Percentiles rank a stretch among this genome's conserved stretches.
Conservation (phyloP, 2,329 filamentous ascomycete species). For the Botrytis pseudocinerea region DNA sequence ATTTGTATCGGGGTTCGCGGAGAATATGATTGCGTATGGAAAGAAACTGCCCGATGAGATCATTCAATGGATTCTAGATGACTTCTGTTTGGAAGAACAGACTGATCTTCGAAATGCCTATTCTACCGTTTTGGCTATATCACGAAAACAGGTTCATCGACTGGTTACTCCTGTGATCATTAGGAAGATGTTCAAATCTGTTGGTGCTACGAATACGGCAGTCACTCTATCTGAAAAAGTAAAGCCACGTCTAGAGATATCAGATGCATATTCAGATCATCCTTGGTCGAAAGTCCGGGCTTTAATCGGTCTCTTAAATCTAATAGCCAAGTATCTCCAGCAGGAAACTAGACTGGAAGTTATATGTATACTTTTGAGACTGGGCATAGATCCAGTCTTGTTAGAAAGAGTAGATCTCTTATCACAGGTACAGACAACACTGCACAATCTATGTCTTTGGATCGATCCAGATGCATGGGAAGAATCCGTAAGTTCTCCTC, state of each 20-base stretch:
- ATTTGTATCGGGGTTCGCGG: slow-evolving; percentile 62
- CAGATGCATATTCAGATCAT: slow-evolving; percentile 32
- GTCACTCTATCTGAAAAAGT: slow-evolving; percentile 37
- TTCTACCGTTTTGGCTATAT: slow-evolving; percentile 51
- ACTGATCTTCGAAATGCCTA: slow-evolving; percentile 62
- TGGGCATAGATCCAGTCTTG: slow-evolving; percentile 56
- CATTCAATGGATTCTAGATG: slow-evolving; percentile 64
- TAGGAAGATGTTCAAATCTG: slow-evolving; percentile 54
- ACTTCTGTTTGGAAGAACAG: slow-evolving; percentile 57
- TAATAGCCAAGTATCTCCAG: slow-evolving; percentile 36
- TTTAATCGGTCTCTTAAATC: slow-evolving; percentile 32
- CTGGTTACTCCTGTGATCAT: slow-evolving; percentile 50
- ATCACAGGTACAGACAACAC: slow-evolving; percentile 45
- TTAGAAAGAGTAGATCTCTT: slow-evolving; percentile 47
- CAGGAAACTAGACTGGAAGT: slow-evolving; percentile 40
- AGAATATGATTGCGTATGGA: slow-evolving; percentile 51
- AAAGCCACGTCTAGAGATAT: slow-evolving; percentile 26
- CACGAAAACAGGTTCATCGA: slow-evolving; percentile 46
- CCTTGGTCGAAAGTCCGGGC: slow-evolving; percentile 37
- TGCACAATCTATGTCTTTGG: slow-evolving; percentile 48
- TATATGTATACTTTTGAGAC: slow-evolving; percentile 52
- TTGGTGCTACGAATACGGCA: slow-evolving; percentile 58
- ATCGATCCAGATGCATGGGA: slow-evolving; percentile 45
- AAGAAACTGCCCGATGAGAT: slow-evolving; percentile 60
- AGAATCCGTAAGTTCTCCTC: slow-evolving; percentile 41